Evolutionary conservation across 192 early-diverging fungal genomes (phyloP), one percentile per base, ranked within the genome.

Genomic region (Coemansia aciculifera): DNA sequence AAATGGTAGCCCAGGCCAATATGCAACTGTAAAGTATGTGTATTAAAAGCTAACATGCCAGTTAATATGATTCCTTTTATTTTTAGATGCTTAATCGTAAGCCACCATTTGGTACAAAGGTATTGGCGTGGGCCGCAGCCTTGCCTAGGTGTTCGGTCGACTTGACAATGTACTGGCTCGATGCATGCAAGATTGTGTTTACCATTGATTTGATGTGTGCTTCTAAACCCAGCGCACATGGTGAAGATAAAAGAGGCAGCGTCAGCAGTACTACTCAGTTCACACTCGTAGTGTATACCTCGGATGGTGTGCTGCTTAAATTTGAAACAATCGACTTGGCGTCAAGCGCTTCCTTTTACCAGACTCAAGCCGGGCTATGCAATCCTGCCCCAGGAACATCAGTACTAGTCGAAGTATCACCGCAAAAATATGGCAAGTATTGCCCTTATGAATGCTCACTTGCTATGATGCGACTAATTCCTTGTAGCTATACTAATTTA

Each of bases 91-190:
- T 86, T 5, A 78, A 71, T 6, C 75, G 86, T 4, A 86, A 87
- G 32, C 88, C 88, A 6, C 86, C 88, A 48, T 85, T 87, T 66
- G 89, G 89, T 11, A 88, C 86, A 67, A 86, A 82, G 51, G 74
- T 87, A 27, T 23, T 74, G 2, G 34, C 71, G 3, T 64, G 38
- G 24, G 73, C 71, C 0, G 46, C 66, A 11, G 24, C 17, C 0
- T 24, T 81, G n/a, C 74, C 74, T 0, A 10, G 6, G 3, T 63
- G 24, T 27, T 56, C 36, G 1, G 37, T 70, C 1, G 59, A 66
- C 13, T 63, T 75, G 59, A 15, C 48, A 1, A 36, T 51, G 8
- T 32, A 39, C 17, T 81, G 79, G 79, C 34, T 75, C 0, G 74
- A 81, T 29, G 40, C n/a, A 3, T 19, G 27, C 38, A 72, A 67